Evolutionary conservation across 192 early-diverging fungal species (phyloP).

Genomic region (Backusella luteola): DNA sequence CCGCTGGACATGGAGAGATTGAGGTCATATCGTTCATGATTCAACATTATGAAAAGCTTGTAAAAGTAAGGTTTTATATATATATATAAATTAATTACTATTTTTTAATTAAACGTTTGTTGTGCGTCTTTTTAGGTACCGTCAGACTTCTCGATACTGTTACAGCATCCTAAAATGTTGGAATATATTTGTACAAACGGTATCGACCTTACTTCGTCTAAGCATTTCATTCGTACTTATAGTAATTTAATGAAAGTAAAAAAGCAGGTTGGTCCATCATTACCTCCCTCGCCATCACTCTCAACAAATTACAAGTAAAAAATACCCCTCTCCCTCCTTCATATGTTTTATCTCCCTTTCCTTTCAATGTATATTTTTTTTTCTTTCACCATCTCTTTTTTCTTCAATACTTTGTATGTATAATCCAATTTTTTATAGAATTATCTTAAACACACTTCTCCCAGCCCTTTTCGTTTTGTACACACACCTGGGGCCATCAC

Average conservation of each 20-base stretch:
- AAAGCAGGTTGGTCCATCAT: neutral
- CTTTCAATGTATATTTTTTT: neutral
- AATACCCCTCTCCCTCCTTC: neutral
- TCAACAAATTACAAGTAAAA: slow-evolving; percentile 2
- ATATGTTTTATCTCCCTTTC: too few relatives aligned
- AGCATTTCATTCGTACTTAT: slow-evolving; percentile 11
- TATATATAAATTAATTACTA: neutral
- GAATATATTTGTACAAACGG: neutral
- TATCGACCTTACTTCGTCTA: slow-evolving; percentile 5
- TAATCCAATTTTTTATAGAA: neutral
- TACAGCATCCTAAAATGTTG: slow-evolving; percentile 10
- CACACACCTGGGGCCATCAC: too few relatives aligned
- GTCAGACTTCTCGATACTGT: neutral
- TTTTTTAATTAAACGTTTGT: neutral
- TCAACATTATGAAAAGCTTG: slow-evolving; percentile 19
- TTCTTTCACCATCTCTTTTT: neutral
- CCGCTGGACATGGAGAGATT: slow-evolving; percentile 11
- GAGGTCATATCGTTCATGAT: slow-evolving; percentile 20
- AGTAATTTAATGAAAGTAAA: slow-evolving; percentile 7
- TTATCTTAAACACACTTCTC: too few relatives aligned
- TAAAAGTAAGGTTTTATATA: slow-evolving; percentile 1
- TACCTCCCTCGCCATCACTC: slow-evolving; percentile 5
- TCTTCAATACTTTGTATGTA: neutral
- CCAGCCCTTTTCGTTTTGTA: too few relatives aligned
- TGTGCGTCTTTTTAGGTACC: slow-evolving; percentile 9